Conservation (phyloP, 768 basidiomycete genomes). For the Mycena floridula region DNA sequence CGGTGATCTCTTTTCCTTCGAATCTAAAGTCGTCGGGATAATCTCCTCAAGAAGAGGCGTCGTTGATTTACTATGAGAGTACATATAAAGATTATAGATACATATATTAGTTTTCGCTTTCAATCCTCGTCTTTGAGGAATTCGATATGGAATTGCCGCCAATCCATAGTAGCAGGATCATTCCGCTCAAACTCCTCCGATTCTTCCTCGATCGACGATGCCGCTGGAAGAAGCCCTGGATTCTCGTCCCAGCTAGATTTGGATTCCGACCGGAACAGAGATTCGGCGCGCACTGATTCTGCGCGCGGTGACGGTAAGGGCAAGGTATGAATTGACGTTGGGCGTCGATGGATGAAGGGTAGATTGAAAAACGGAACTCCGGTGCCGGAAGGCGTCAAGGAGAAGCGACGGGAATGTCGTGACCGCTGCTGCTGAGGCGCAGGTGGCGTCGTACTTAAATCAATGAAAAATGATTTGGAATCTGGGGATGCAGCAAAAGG, state of each 20-base stretch:
- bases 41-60: conserved; percentile 24
- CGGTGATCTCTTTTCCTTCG: conserved; percentile 31
- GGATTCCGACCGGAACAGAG: too few species aligned
- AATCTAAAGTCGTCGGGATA: conserved; percentile 33
- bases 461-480: conserved; percentile 40
- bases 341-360: conserved; percentile 18
- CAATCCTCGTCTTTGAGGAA: conserved; percentile 24
- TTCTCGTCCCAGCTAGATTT: too few species aligned
- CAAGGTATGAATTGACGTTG: conserved; percentile 25
- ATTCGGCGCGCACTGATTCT: too few species aligned
- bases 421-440: too few species aligned
- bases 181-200: conserved; percentile 16
- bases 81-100: too few species aligned
- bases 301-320: too few species aligned
- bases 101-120: too few species aligned
- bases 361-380: too few species aligned
- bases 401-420: too few species aligned
- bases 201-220: not conserved
- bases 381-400: conserved; percentile 18
- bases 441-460: conserved; percentile 24
- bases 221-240: not conserved
- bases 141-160: conserved; percentile 53
- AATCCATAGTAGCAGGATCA: conserved; percentile 40
- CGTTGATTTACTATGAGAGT: conserved; percentile 9
- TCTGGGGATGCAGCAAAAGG: conserved; percentile 33